phyloP scores from a whole-genome alignment of 257 asterid species.

The Striga asiatica region DNA sequence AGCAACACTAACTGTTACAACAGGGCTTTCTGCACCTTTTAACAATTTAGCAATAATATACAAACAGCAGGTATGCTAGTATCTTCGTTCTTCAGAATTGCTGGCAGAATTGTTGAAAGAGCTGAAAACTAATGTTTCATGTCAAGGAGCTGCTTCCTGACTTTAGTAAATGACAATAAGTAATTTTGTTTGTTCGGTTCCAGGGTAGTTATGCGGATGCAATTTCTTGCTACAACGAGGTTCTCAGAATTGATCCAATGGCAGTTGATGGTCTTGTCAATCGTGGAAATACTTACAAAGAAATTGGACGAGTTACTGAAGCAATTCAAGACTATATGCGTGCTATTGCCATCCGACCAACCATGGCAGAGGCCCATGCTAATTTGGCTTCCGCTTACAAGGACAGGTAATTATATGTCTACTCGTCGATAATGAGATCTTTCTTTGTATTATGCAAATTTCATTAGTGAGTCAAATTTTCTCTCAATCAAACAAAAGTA shows the following conservation, averaged over 20 bases:
- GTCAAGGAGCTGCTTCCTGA: neutral
- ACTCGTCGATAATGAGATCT: neutral
- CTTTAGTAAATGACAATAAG: neutral
- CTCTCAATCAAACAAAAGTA: neutral
- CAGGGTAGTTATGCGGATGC: slow-evolving; percentile 98
- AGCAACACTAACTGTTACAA: slow-evolving; percentile 80
- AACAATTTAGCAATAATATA: slow-evolving; percentile 88
- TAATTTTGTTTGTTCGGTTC: slow-evolving; percentile 10
- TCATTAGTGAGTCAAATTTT: neutral
- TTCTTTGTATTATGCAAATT: neutral
- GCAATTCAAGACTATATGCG: slow-evolving; percentile 84
- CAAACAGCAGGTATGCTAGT: slow-evolving; percentile 70
- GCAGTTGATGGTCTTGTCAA: slow-evolving; percentile 98
- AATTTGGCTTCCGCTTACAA: slow-evolving; percentile 97
- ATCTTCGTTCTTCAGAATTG: neutral
- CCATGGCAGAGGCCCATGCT: slow-evolving; percentile 99
- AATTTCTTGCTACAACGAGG: slow-evolving; percentile 92
- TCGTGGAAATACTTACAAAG: slow-evolving; percentile 96
- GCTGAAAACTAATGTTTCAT: slow-evolving; percentile 5
- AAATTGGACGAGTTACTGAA: slow-evolving; percentile 89
- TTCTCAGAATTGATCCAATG: slow-evolving; percentile 84
- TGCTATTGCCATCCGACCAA: slow-evolving; percentile 76
- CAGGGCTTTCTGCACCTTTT: slow-evolving; percentile 96
- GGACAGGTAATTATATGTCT: slow-evolving; percentile 49
- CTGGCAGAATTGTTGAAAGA: slow-evolving; percentile 7